These are phyloP conservation scores for Nitzschia palea DNA, from an alignment of 108 stramenopile species.

Conservation along the genomic window DNA sequence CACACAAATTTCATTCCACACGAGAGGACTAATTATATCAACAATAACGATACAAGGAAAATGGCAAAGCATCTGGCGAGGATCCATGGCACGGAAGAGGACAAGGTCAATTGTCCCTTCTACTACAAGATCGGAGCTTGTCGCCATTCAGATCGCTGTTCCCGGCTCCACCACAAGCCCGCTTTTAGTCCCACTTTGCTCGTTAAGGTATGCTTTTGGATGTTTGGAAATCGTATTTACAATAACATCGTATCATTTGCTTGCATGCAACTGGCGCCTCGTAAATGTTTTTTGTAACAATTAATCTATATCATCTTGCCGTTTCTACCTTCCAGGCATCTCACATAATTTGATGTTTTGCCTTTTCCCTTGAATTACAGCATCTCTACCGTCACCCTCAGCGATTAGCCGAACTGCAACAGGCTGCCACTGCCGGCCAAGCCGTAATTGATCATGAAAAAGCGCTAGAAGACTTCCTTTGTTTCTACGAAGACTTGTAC, in stretches of 20 bases:
- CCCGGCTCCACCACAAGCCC: slow-evolving; percentile 93
- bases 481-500: slow-evolving; percentile 76
- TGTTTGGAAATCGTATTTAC: neutral
- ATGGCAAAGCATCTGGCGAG: slow-evolving; percentile 95
- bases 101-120: slow-evolving; percentile 99
- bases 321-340: neutral
- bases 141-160: slow-evolving; percentile 94
- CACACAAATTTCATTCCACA: too few species aligned
- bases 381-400: slow-evolving; percentile 93
- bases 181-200: slow-evolving; percentile 94
- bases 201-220: slow-evolving; percentile 56
- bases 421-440: slow-evolving; percentile 34
- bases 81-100: slow-evolving; percentile 99
- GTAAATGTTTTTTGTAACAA: too few species aligned
- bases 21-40: too few species aligned
- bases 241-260: too few species aligned
- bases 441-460: slow-evolving; percentile 63
- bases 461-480: slow-evolving; percentile 84
- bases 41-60: slow-evolving; percentile 1
- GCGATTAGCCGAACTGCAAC: slow-evolving; percentile 60
- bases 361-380: neutral
- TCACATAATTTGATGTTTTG: too few species aligned
- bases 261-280: too few species aligned
- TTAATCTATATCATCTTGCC: neutral
- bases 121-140: slow-evolving; percentile 99